phyloP scores from a whole-genome alignment of 1,139 yeast genomes.

The Kazachstania sp. region DNA sequence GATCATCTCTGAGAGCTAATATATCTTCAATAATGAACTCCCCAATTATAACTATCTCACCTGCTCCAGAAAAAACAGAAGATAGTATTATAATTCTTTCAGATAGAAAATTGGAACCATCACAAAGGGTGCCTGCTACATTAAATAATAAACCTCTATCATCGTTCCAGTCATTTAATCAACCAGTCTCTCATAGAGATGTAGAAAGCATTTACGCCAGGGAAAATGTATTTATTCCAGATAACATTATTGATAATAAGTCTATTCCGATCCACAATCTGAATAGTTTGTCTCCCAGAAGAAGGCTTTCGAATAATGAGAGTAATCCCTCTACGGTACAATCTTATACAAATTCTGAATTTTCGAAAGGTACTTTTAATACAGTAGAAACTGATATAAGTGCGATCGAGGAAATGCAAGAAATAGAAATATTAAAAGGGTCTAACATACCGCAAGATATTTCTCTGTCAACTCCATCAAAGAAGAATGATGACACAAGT shows the following conservation, averaged over 20 bases:
- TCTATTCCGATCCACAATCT: background rate
- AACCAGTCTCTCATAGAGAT: constrained; percentile 6
- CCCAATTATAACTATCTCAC: background rate
- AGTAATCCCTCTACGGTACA: constrained; percentile 19
- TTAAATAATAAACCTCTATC: constrained; percentile 16
- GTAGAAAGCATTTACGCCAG: background rate
- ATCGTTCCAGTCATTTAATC: constrained; percentile 21
- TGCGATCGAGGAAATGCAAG: background rate
- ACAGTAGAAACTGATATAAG: constrained; percentile 14
- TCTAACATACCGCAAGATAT: background rate
- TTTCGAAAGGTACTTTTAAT: constrained; percentile 18
- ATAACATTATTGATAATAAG: constrained; percentile 1
- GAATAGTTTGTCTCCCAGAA: constrained; percentile 17
- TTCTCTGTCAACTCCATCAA: background rate
- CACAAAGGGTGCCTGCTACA: background rate
- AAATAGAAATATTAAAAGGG: background rate
- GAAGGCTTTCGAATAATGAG: constrained; percentile 20
- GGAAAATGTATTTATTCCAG: background rate
- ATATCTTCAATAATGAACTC: constrained; percentile 7
- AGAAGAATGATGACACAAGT: constrained; percentile 1
- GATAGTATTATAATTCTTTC: constrained; percentile 11
- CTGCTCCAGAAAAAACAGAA: constrained; percentile 6
- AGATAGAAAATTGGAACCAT: constrained; percentile 4
- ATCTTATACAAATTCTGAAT: constrained; percentile 18
- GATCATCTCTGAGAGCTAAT: constrained; percentile 19